Evolutionary conservation across 2,329 filamentous ascomycete genomes (phyloP).

Genomic region (Cytospora leucostoma): DNA sequence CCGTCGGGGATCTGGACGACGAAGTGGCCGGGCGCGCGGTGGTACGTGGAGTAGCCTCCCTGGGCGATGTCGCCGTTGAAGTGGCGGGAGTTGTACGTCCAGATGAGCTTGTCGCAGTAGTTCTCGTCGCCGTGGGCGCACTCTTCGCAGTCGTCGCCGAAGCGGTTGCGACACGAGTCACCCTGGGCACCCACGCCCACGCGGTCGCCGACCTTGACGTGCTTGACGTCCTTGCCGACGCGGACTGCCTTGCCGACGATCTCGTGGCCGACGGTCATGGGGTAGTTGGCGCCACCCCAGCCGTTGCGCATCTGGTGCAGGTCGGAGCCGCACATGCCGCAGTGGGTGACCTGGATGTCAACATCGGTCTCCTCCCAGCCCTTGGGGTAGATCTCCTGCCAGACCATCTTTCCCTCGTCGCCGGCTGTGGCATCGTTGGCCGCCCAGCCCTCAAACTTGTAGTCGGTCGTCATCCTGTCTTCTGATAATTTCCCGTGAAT

Average conservation of each 20-base stretch:
- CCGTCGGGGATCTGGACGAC: slow-evolving; percentile 46
- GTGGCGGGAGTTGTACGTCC: slow-evolving; percentile 55
- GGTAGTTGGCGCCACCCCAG: slow-evolving; percentile 42
- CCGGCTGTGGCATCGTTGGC: slow-evolving; percentile 42
- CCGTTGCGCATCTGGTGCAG: slow-evolving; percentile 59
- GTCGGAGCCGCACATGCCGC: slow-evolving; percentile 66
- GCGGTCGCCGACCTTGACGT: slow-evolving; percentile 61
- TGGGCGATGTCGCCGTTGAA: slow-evolving; percentile 56
- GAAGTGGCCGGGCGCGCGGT: slow-evolving; percentile 45
- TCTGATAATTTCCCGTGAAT: not conserved
- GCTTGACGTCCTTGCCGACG: slow-evolving; percentile 50
- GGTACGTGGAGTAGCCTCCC: slow-evolving; percentile 50
- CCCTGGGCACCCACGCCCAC: slow-evolving; percentile 65
- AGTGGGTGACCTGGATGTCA: slow-evolving; percentile 66
- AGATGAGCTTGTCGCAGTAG: slow-evolving; percentile 44
- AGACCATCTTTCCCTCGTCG: slow-evolving; percentile 54
- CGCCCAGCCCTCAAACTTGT: slow-evolving; percentile 56
- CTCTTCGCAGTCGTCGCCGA: slow-evolving; percentile 42
- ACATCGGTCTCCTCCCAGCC: slow-evolving; percentile 66
- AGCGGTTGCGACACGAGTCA: slow-evolving; percentile 49
- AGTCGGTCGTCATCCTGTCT: slow-evolving; percentile 35
- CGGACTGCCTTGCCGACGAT: slow-evolving; percentile 62
- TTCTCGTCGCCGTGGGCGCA: slow-evolving; percentile 44
- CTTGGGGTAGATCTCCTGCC: slow-evolving; percentile 62
- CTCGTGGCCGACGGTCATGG: slow-evolving; percentile 63